Base-by-base conservation (phyloP, 768 basidiomycete genomes). In the Termitomyces sp. region DNA sequence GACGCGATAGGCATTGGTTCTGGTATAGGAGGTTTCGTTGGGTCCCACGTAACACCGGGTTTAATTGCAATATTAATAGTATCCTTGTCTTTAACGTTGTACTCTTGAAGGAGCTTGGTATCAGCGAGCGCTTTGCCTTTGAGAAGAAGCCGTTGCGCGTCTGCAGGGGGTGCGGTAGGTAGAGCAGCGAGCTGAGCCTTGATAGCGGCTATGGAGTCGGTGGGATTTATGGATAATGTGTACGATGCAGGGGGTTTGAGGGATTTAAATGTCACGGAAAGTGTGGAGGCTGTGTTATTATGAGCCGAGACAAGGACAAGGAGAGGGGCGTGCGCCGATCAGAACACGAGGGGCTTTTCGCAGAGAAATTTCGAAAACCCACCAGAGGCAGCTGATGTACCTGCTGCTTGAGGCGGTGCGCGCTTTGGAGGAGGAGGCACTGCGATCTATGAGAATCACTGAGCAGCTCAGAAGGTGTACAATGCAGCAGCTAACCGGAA, bases 101-200 rank as follows among this genome's bases (percentile, higher is more conserved):
- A 99, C 70, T 98, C 97, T 68, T 89, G 89, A 40, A 98, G 75
- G 10, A 99, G 83, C 69, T 95, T 96, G 26, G 75, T 76, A 76
- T 98, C 96, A 16, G 85, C 86, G 62, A 98, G 82, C 0, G 89
- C 94, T 71, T 99, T 99, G 56, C 97, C 97, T 74, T 95, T 98
- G 53, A 97, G 79, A 12, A 99, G 78, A 16, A 98, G 82, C 3
- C 97, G 80, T 71, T 97, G 95, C 32, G 82, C 79, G 68, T 93
- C 87, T 45, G 86, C 82, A 9, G 89, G 83, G 0, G 95, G 95
- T 0, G 92, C 91, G 49, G 76, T 75, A 30, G 85, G 76, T 63
- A 86, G 77, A 1, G 83, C 68, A 14, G 88, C 82, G 57, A 98
- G 85, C 61, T 84, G 85, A 2, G 79, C 67, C 72, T 98, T 99